phyloP scores from a whole-genome alignment of 306 rosid genomes.

The Fragaria iinumae region DNA sequence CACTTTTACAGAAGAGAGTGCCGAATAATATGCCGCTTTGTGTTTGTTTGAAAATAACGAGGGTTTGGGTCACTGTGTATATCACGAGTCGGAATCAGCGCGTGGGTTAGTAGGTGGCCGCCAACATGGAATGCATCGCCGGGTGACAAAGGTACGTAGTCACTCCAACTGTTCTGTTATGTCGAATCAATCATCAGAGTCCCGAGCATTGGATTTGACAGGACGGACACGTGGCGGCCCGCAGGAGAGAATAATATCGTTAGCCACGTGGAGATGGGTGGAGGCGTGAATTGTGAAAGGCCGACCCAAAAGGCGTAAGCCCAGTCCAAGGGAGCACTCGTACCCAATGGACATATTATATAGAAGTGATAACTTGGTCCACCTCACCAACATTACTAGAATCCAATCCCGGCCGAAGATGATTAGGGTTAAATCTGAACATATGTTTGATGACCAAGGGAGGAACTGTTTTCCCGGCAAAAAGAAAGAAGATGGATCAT shows the following conservation, averaged over 20 bases:
- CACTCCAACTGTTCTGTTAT: not conserved
- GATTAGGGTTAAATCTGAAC: too few relatives aligned
- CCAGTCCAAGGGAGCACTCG: not conserved
- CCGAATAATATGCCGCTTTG: not conserved
- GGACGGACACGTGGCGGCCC: not conserved
- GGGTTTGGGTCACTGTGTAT: not conserved
- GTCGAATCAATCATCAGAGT: not conserved
- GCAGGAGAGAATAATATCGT: not conserved
- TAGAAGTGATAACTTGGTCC: too few relatives aligned
- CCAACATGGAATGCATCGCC: not conserved
- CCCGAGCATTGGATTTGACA: not conserved
- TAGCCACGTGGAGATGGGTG: not conserved
- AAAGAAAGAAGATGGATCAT: too few relatives aligned
- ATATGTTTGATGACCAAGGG: too few relatives aligned
- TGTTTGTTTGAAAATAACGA: not conserved
- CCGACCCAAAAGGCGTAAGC: not conserved
- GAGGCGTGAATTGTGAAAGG: not conserved
- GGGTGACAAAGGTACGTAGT: not conserved
- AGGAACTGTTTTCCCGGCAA: too few relatives aligned
- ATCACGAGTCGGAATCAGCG: not conserved
- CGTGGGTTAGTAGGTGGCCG: not conserved
- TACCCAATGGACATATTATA: too few relatives aligned
- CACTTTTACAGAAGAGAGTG: not conserved
- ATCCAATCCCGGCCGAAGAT: too few relatives aligned
- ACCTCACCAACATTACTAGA: too few relatives aligned